These are phyloP conservation scores for Ceratocystis harringtonii DNA, from an alignment of 2,329 filamentous ascomycete genomes.

Conservation along the genomic window DNA sequence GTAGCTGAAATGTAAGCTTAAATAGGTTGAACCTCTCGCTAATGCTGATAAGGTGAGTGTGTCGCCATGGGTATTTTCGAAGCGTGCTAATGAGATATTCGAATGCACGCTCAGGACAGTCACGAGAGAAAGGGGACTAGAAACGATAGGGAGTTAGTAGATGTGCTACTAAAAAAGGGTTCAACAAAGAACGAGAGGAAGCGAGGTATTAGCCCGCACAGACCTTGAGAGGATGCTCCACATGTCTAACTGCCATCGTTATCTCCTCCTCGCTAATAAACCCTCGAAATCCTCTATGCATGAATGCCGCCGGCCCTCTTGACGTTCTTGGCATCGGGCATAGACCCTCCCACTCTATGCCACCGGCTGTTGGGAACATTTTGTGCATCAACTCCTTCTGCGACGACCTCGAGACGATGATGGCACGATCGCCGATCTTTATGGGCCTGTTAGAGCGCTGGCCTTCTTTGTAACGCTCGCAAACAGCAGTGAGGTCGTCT, in stretches of 20 bases:
- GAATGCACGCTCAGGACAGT: constrained; percentile 49
- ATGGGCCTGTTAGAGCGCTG: constrained; percentile 27
- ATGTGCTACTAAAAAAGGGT: background rate
- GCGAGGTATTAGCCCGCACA: constrained; percentile 23
- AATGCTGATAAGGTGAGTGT: constrained; percentile 41
- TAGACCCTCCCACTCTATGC: constrained; percentile 39
- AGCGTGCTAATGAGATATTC: constrained; percentile 51
- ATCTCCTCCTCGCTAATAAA: constrained; percentile 49
- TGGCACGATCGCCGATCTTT: constrained; percentile 41
- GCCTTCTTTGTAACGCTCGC: constrained; percentile 32
- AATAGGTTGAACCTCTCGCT: constrained; percentile 40
- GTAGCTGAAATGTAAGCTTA: constrained; percentile 34
- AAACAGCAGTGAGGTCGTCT: constrained; percentile 38
- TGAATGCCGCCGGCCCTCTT: constrained; percentile 25
- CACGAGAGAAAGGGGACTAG: constrained; percentile 43
- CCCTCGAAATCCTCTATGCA: constrained; percentile 35
- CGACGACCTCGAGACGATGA: constrained; percentile 42
- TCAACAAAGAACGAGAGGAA: background rate
- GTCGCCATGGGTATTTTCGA: constrained; percentile 48
- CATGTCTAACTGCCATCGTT: constrained; percentile 47
- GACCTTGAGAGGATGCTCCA: constrained; percentile 46
- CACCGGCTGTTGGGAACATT: constrained; percentile 44
- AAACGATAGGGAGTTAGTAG: constrained; percentile 10
- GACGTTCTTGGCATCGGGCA: constrained; percentile 24
- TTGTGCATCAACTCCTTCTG: constrained; percentile 43